Evolutionary conservation across 805 yeast genomes (phyloP), one percentile per base, ranked within the genome.

Genomic region (Pichia ethanolica): DNA sequence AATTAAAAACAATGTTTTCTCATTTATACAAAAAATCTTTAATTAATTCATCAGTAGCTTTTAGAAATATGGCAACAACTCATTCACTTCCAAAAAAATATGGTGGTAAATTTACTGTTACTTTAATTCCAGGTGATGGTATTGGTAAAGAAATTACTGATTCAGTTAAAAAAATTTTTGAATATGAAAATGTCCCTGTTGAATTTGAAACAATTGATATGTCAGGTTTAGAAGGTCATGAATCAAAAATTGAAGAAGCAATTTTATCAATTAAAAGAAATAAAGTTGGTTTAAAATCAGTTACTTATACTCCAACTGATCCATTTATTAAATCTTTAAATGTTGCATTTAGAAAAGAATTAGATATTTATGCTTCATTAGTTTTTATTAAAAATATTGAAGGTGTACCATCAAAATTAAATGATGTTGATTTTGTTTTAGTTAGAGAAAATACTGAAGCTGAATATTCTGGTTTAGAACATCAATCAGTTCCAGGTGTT

Each of bases 401-500:
- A 53, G 98, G 98, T 70, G 96, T 90, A 56, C 79, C 88, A 70
- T 83, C 96, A 53, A 88, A 90, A 71, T 79, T 89, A 66, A 78
- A 84, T 54, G 89, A 86, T 59, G 87, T 91, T 57, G 97, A 90
- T 73, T 79, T 91, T 66, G 97, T 90, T 39, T 78, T 93, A 58
- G 95, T 93, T 67, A 89, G 99, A 79, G 99, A 93, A 74, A 93
- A 93, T 79, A 91, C 97, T 59, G 98, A 91, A 75, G 97, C 96
- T 74, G 98, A 91, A 74, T 91, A 89, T 77, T 91, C 98, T 46
- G 98, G 98, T 64, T 78, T 93, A 64, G 99, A 91, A 78, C 98
- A 93, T 74, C 93, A 86, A 71, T 87, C 96, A 44, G 93, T 88
- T 62, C 95, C 96, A 58, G 98, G 97, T 72, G 97, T 91, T 57